phyloP scores from a whole-genome alignment of 495 filamentous ascomycete genomes.

The Neurospora sp. region DNA sequence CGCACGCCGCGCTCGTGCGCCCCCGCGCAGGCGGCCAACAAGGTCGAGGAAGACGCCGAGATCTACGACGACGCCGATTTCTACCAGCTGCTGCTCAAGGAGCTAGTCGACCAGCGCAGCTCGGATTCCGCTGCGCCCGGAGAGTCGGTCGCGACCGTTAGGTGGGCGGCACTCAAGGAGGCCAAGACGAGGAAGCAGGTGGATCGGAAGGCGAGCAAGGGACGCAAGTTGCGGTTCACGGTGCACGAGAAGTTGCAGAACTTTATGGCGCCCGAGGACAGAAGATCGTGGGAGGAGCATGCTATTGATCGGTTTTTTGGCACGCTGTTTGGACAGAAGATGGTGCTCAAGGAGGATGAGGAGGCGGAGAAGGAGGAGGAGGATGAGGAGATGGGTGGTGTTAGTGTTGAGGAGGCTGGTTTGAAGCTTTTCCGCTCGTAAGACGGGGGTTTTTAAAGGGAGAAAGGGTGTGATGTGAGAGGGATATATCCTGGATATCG shows the following conservation, averaged over 20 bases:
- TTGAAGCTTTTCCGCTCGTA: conserved; percentile 64
- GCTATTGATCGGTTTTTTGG: conserved; percentile 84
- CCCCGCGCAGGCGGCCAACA: conserved; percentile 49
- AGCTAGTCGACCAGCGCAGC: conserved; percentile 80
- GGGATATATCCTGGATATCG: background rate
- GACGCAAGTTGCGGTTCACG: conserved; percentile 81
- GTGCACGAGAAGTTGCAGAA: conserved; percentile 97
- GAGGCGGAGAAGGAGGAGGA: conserved; percentile 35
- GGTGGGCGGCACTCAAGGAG: conserved; percentile 61
- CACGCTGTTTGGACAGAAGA: conserved; percentile 72
- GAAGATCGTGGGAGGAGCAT: conserved; percentile 61
- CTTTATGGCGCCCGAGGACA: conserved; percentile 91
- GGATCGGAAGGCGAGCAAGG: conserved; percentile 92
- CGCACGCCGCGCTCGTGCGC: conserved; percentile 62
- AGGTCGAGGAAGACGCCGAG: conserved; percentile 37
- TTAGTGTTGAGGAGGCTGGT: conserved; percentile 52
- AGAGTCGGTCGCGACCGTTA: conserved; percentile 33
- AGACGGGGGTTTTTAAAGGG: background rate
- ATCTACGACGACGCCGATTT: conserved; percentile 92
- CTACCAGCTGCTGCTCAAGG: conserved; percentile 84
- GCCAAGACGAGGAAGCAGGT: conserved; percentile 73
- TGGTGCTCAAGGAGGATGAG: conserved; percentile 61
- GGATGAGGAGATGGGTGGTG: conserved; percentile 46
- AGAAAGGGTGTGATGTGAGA: no score
- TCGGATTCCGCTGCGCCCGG: conserved; percentile 41